Evolutionary conservation across 306 rosid species (phyloP).

Genomic region (Quercus rubra): DNA sequence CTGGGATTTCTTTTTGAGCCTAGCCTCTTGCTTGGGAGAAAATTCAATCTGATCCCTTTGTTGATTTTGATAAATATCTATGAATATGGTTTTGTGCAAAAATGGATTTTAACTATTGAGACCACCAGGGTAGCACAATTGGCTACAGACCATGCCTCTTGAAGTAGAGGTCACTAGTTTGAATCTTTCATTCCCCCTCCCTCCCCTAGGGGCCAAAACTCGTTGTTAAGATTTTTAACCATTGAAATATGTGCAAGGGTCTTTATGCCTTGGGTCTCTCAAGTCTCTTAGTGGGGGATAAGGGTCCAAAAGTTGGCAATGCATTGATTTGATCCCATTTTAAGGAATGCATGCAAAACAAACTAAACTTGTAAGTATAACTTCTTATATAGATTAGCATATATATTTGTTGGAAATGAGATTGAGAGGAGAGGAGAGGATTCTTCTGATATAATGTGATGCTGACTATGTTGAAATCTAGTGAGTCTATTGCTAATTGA

Average conservation of each 20-base stretch:
- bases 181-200: no score
- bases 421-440: background rate
- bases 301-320: background rate
- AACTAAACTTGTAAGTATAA: background rate
- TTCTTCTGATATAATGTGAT: background rate
- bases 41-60: background rate
- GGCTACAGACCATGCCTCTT: no score
- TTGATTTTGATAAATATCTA: background rate
- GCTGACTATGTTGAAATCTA: background rate
- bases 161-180: no score
- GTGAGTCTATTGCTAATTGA: background rate
- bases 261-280: background rate
- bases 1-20: background rate
- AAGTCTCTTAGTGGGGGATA: background rate
- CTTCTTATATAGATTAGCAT: background rate
- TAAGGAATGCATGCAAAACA: background rate
- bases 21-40: background rate
- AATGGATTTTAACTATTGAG: background rate
- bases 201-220: no score
- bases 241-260: background rate
- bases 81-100: constrained; percentile 7
- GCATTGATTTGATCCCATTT: background rate
- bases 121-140: background rate
- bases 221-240: background rate
- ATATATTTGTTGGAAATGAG: background rate